Conservation (phyloP, 768 basidiomycete species). For the Hortiboletus flavorubellus region DNA sequence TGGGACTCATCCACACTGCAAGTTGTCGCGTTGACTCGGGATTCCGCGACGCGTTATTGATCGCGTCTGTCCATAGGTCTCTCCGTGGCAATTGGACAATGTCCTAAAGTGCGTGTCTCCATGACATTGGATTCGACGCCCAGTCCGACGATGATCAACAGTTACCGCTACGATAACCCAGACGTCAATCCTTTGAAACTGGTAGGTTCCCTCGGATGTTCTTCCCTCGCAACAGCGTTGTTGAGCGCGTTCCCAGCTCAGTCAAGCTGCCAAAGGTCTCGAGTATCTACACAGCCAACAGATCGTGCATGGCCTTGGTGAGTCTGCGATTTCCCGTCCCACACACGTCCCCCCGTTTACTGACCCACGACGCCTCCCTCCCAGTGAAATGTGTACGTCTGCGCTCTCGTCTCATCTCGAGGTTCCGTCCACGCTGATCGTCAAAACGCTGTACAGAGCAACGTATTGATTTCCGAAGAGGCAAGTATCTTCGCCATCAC, state of each 20-base stretch:
- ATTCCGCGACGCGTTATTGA: background rate
- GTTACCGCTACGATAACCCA: conserved; percentile 39
- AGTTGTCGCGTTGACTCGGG: background rate
- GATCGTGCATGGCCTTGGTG: conserved; percentile 60
- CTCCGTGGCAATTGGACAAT: conserved; percentile 61
- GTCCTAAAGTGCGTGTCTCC: conserved; percentile 42
- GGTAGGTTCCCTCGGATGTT: conserved; percentile 27
- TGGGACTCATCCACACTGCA: conserved; percentile 52
- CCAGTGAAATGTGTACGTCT: conserved; percentile 59
- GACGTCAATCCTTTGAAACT: conserved; percentile 40
- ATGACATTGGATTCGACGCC: background rate
- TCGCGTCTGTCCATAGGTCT: conserved; percentile 40
- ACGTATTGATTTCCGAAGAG: conserved; percentile 53
- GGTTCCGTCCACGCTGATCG: conserved; percentile 3
- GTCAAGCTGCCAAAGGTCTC: conserved; percentile 54
- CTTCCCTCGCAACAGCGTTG: background rate
- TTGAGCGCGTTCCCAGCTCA: conserved; percentile 34
- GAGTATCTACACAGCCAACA: conserved; percentile 51
- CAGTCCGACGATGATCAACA: conserved; percentile 15
- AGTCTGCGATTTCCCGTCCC: conserved; percentile 21
- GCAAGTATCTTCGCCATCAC: conserved; percentile 25
- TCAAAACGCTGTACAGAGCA: conserved; percentile 36
- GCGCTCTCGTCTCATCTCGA: background rate
- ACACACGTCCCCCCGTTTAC: background rate
- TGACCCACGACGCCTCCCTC: background rate